Evolutionary conservation across 208 protist genomes (phyloP).

Genomic region (Leishmania mexicana): DNA sequence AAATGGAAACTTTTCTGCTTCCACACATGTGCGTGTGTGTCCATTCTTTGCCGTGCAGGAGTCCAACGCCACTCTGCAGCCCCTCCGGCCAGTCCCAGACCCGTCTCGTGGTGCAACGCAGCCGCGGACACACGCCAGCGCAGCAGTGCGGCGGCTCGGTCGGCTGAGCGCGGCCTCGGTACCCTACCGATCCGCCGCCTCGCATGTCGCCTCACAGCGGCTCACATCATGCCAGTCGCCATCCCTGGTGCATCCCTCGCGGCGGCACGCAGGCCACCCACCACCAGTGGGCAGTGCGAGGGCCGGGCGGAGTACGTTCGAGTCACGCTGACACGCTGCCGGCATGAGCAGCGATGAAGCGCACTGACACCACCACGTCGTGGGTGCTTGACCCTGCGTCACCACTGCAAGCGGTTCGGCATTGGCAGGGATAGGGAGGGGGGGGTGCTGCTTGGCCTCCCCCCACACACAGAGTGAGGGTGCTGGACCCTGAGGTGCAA

Average conservation of each 20-base stretch:
- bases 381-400: neutral
- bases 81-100: neutral
- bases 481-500: neutral
- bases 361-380: neutral
- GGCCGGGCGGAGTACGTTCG: neutral
- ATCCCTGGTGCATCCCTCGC: neutral
- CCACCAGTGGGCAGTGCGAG: neutral
- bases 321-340: neutral
- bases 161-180: neutral
- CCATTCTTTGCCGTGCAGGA: neutral
- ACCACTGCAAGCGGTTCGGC: neutral
- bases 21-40: neutral
- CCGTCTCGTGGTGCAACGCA: neutral
- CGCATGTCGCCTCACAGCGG: neutral
- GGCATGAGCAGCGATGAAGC: neutral
- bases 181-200: neutral
- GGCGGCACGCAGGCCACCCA: neutral
- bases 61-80: neutral
- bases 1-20: neutral
- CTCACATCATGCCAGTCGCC: neutral
- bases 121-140: neutral
- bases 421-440: neutral
- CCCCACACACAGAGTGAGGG: neutral
- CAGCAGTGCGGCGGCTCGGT: neutral
- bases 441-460: neutral